Evolutionary conservation across 2,329 filamentous ascomycete genomes (phyloP).

Genomic region (Orbilia oligospora): DNA sequence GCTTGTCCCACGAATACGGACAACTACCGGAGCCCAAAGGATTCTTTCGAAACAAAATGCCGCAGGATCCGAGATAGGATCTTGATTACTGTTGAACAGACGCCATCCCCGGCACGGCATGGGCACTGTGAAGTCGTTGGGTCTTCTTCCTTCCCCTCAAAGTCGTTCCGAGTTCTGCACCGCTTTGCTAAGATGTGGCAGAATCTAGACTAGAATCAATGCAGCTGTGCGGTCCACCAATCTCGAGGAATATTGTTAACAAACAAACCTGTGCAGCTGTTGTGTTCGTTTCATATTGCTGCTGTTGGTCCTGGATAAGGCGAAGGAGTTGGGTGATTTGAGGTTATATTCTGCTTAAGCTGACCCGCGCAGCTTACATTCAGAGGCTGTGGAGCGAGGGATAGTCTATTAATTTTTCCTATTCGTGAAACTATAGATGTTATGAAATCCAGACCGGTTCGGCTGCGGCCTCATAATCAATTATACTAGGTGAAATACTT

Average conservation of each 20-base stretch:
- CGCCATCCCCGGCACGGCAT: conserved; percentile 1
- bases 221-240: conserved; percentile 17
- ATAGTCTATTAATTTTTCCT: neutral
- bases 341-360: neutral
- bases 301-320: conserved; percentile 16
- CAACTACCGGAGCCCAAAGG: conserved; percentile 17
- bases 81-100: conserved; percentile 16
- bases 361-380: conserved; percentile 7
- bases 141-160: neutral
- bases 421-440: conserved; percentile 7
- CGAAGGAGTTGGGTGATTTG: neutral
- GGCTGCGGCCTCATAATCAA: conserved; percentile 7
- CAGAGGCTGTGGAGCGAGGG: conserved; percentile 1
- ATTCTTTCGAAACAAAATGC: conserved; percentile 18
- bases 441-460: conserved; percentile 9
- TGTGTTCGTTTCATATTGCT: conserved; percentile 26
- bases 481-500: neutral
- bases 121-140: neutral
- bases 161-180: neutral
- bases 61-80: conserved; percentile 17
- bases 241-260: neutral
- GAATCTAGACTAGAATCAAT: neutral
- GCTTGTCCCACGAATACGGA: conserved; percentile 9
- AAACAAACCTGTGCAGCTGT: conserved; percentile 8
- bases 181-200: conserved; percentile 10